Evolutionary conservation across 1,284 basidiomycete species (phyloP).

Genomic region (Mycena sp.): DNA sequence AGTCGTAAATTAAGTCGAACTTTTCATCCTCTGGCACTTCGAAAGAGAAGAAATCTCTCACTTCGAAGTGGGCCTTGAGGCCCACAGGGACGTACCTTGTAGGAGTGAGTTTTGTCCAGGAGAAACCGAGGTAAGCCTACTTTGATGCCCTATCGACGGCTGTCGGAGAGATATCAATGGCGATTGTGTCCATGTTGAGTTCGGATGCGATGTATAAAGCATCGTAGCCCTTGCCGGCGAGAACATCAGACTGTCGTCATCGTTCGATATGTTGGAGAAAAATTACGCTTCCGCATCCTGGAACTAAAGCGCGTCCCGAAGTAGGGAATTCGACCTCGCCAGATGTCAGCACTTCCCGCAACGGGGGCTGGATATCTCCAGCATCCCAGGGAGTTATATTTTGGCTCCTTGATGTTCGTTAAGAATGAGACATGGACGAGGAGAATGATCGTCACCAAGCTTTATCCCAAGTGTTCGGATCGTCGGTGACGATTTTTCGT

Average conservation of each 20-base stretch:
- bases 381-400: conserved; percentile 74
- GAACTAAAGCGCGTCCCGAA: conserved; percentile 68
- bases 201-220: conserved; percentile 60
- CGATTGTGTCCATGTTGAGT: conserved; percentile 58
- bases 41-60: conserved; percentile 65
- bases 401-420: conserved; percentile 63
- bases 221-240: conserved; percentile 69
- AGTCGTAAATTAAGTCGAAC: conserved; percentile 73
- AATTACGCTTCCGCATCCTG: conserved; percentile 76
- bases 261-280: no score
- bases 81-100: conserved; percentile 25
- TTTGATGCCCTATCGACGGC: conserved; percentile 61
- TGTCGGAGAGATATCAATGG: conserved; percentile 66
- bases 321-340: conserved; percentile 58
- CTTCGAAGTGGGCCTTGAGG: conserved; percentile 48
- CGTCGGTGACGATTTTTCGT: conserved; percentile 26
- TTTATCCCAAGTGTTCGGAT: conserved; percentile 41
- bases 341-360: conserved; percentile 62
- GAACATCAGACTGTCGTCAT: neutral
- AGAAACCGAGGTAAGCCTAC: conserved; percentile 43
- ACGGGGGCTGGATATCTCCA: conserved; percentile 62
- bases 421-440: neutral
- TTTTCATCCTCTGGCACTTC: conserved; percentile 47
- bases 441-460: conserved; percentile 36
- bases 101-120: conserved; percentile 8